phyloP scores from a whole-genome alignment of 225 moss, liverwort and hornwort genomes.

The Sphagnum tenellum region DNA sequence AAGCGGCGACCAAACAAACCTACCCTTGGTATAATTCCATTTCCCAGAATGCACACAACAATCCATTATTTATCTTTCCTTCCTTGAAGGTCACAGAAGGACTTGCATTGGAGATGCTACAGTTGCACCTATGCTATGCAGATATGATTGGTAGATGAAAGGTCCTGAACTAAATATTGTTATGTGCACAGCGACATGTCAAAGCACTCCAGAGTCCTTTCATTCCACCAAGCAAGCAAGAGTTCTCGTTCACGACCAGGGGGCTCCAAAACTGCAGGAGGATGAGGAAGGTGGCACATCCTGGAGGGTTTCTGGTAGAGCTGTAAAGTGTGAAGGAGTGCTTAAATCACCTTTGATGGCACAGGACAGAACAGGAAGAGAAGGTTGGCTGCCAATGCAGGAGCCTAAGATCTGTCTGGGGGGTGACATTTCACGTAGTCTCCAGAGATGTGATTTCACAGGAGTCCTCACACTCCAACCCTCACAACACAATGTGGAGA shows the following conservation, averaged over 20 bases:
- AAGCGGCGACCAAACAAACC: constrained; percentile 10
- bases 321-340: constrained; percentile 33
- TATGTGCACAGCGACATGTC: no score
- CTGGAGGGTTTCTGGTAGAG: constrained; percentile 31
- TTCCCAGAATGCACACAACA: neutral
- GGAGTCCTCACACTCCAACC: no score
- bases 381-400: constrained; percentile 8
- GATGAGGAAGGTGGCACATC: constrained; percentile 31
- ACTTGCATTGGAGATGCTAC: no score
- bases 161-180: no score
- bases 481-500: no score
- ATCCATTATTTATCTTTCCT: neutral
- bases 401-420: constrained; percentile 3
- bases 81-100: neutral
- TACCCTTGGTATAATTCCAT: constrained; percentile 16
- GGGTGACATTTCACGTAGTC: no score
- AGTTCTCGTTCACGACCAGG: constrained; percentile 15
- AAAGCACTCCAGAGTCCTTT: constrained; percentile 9
- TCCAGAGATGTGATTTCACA: no score
- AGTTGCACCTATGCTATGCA: neutral
- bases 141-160: no score
- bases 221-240: constrained; percentile 37
- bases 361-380: constrained; percentile 4
- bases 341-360: neutral
- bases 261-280: constrained; percentile 17